These are phyloP conservation scores for Sutorius australiensis DNA, from an alignment of 768 basidiomycete species.

Conservation along the genomic window DNA sequence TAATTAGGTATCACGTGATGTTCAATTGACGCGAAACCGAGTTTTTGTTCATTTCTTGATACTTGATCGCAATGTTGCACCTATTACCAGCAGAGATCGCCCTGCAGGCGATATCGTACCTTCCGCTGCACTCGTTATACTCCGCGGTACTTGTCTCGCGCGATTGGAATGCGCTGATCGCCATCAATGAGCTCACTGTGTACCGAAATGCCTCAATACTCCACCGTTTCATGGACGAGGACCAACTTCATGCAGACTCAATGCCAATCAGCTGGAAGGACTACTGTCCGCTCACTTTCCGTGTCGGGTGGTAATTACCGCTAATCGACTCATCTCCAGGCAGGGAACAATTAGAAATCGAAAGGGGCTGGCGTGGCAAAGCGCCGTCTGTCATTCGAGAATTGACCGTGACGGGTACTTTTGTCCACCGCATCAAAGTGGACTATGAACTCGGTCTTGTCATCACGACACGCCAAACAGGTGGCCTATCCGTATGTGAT, in stretches of 20 bases:
- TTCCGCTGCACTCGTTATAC: conserved; percentile 45
- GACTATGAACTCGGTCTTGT: conserved; percentile 60
- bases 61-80: conserved; percentile 33
- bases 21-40: not conserved
- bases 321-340: conserved; percentile 36
- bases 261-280: conserved; percentile 51
- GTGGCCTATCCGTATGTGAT: conserved; percentile 59
- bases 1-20: conserved; percentile 2
- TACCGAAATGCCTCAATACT: conserved; percentile 55
- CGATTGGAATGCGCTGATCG: conserved; percentile 46
- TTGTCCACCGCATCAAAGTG: conserved; percentile 72
- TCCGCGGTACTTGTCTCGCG: conserved; percentile 38
- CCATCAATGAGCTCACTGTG: conserved; percentile 45
- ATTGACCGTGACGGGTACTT: conserved; percentile 32
- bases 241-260: conserved; percentile 26
- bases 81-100: conserved; percentile 57
- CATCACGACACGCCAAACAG: conserved; percentile 51
- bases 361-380: conserved; percentile 53
- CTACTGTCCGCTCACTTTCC: conserved; percentile 43
- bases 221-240: conserved; percentile 43
- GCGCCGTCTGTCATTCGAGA: conserved; percentile 38
- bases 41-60: not conserved
- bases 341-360: conserved; percentile 40
- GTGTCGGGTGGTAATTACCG: not conserved
- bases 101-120: conserved; percentile 45